Evolutionary conservation across 176 grass and related monocot species (phyloP).

Genomic region (Stipa capillata): DNA sequence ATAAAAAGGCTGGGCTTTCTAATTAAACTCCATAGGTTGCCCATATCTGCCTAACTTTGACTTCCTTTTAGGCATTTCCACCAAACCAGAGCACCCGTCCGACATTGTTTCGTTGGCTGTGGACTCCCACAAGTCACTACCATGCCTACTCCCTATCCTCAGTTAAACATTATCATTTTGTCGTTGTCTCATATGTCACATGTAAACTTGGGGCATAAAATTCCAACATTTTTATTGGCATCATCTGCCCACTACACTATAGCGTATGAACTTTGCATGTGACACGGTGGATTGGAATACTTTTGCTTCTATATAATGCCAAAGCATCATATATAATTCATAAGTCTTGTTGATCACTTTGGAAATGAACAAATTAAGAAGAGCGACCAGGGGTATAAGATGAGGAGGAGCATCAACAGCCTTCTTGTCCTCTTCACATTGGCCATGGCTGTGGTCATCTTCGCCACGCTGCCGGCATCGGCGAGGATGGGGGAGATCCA

Average conservation of each 20-base stretch:
- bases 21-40: too few relatives aligned
- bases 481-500: conserved; percentile 10
- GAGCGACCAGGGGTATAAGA: background rate
- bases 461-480: background rate
- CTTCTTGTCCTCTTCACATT: background rate
- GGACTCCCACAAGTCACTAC: background rate
- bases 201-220: background rate
- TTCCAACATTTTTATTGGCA: background rate
- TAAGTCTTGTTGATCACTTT: background rate
- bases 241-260: background rate
- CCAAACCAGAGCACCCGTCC: background rate
- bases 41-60: background rate
- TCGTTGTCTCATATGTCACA: background rate
- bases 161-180: background rate
- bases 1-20: too few relatives aligned
- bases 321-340: background rate
- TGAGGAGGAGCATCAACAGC: conserved; percentile 7
- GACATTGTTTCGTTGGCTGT: background rate
- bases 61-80: background rate
- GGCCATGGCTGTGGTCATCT: background rate
- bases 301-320: background rate
- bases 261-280: background rate
- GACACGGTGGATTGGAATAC: background rate
- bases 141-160: too few relatives aligned
- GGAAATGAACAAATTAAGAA: background rate